A percentile compares a stretch with the other conserved stretches of the same genome.
Conservation (phyloP, 257 asterid species). For the Henckelia pumila region DNA sequence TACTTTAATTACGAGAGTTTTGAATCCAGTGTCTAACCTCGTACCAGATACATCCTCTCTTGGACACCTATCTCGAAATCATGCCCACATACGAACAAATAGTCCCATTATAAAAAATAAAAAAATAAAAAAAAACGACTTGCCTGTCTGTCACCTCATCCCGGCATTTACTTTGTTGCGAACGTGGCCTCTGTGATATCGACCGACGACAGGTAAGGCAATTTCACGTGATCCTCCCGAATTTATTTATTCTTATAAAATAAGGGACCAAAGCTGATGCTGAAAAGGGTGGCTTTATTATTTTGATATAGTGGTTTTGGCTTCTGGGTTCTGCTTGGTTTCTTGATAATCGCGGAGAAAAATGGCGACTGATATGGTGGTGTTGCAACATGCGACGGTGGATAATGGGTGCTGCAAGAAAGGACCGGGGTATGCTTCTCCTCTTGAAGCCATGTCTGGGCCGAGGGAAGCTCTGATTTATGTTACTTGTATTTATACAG, state of each 20-base stretch:
- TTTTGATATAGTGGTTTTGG: background rate
- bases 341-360: background rate
- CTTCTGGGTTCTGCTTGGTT: constrained; percentile 18
- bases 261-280: background rate
- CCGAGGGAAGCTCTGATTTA: constrained; percentile 82
- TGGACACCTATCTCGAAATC: constrained; percentile 8
- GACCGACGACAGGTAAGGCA: too few species aligned
- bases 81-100: constrained; percentile 15
- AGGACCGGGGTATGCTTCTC: constrained; percentile 94
- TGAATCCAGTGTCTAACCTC: too few species aligned
- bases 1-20: too few species aligned
- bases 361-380: constrained; percentile 65
- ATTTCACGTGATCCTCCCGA: background rate
- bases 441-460: constrained; percentile 92
- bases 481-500: constrained; percentile 85
- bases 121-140: too few species aligned
- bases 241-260: background rate
- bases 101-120: too few species aligned
- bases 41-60: constrained; percentile 15
- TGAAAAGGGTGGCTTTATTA: background rate
- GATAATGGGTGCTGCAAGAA: constrained; percentile 48
- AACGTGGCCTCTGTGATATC: too few species aligned
- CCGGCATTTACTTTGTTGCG: too few species aligned
- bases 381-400: constrained; percentile 47
- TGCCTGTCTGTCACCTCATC: too few species aligned